Conservation (phyloP, 352 stramenopile genomes). For the Globisporangium nunn region DNA sequence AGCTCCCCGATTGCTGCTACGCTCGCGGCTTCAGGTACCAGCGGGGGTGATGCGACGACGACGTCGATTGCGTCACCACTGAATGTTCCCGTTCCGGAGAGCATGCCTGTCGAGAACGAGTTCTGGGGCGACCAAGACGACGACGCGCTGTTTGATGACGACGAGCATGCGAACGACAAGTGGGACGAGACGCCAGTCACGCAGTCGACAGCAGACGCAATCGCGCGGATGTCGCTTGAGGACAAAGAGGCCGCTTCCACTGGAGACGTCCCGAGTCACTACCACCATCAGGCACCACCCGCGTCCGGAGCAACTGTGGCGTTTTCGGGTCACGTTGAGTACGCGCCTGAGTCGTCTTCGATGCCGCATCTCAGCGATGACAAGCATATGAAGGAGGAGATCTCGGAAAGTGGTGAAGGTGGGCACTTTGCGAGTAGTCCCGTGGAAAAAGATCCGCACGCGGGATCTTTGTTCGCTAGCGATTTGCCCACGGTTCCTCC, state of each 20-base stretch:
- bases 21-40: neutral
- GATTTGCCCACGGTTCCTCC: conserved; percentile 2
- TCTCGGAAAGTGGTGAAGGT: neutral
- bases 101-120: conserved; percentile 24
- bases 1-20: neutral
- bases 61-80: neutral
- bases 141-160: conserved; percentile 51
- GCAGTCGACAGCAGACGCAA: conserved; percentile 4
- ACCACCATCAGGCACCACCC: conserved; percentile 1
- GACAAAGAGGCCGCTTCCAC: conserved; percentile 15
- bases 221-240: conserved; percentile 14
- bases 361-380: neutral
- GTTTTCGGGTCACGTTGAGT: neutral
- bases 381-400: neutral
- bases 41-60: neutral
- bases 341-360: neutral
- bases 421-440: conserved; percentile 8
- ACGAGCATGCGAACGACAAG: conserved; percentile 37
- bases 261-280: neutral
- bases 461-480: neutral
- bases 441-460: conserved; percentile 4
- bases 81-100: conserved; percentile 7
- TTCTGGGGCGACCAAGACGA: conserved; percentile 57
- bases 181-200: conserved; percentile 23
- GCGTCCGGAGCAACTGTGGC: conserved; percentile 2